A percentile compares a stretch with the other conserved stretches of the same genome.
Conservation (phyloP, 148 eudicot genomes). For the Chenopodium berlandieri region DNA sequence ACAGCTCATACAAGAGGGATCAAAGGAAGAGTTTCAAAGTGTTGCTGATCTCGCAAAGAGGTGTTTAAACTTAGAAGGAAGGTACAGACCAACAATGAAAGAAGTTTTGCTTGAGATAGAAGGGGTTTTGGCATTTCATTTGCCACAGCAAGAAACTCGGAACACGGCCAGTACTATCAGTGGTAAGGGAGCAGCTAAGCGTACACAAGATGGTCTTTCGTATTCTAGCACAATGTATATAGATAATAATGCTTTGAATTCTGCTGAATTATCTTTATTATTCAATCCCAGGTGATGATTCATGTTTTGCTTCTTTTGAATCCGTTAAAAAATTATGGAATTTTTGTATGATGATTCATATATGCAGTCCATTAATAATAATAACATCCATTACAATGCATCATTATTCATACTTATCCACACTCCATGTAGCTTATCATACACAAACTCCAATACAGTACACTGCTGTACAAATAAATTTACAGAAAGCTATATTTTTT, state of each 20-base stretch:
- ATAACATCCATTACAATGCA: no score
- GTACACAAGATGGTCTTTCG: background rate
- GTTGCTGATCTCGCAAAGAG: slow-evolving; percentile 19
- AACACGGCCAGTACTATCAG: no score
- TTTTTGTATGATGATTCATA: no score
- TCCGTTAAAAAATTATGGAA: no score
- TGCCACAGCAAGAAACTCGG: background rate
- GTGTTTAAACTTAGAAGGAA: slow-evolving; percentile 31
- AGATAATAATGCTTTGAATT: background rate
- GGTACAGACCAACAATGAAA: slow-evolving; percentile 32
- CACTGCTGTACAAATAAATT: no score
- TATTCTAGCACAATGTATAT: background rate
- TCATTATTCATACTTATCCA: no score
- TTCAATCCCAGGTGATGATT: slow-evolving; percentile 8
- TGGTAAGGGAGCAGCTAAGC: background rate
- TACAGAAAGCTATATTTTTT: no score
- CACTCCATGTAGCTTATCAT: no score
- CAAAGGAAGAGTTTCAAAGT: slow-evolving; percentile 11
- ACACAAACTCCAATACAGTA: no score
- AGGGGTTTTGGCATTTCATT: background rate
- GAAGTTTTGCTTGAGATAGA: slow-evolving; percentile 11
- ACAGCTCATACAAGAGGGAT: slow-evolving; percentile 17
- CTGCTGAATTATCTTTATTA: background rate
- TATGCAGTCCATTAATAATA: no score
- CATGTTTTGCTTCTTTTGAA: no score